Conservation (phyloP, 2,329 filamentous ascomycete genomes). For the Ambrosiella cleistominuta region DNA sequence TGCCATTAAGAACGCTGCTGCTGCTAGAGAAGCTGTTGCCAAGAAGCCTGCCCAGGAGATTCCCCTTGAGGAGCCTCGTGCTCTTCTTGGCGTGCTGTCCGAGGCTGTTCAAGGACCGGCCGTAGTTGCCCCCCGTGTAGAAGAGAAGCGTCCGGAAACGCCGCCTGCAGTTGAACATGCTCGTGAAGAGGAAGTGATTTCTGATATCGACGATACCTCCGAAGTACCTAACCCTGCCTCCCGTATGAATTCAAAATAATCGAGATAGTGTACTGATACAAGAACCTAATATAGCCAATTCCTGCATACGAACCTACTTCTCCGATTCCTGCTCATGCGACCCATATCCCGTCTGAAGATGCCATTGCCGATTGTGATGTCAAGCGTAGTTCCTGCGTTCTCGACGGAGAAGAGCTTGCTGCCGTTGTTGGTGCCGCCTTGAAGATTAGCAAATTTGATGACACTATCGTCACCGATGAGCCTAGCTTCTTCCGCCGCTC, state of each 20-base stretch:
- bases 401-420: constrained; percentile 6
- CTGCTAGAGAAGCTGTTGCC: background rate
- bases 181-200: constrained; percentile 8
- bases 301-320: constrained; percentile 10
- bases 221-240: constrained; percentile 4
- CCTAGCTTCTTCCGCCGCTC: constrained; percentile 6
- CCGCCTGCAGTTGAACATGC: background rate
- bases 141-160: background rate
- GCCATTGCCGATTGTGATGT: background rate
- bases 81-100: background rate
- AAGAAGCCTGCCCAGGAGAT: background rate
- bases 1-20: background rate
- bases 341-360: constrained; percentile 16
- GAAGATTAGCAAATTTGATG: constrained; percentile 3
- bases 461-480: constrained; percentile 1
- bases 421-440: constrained; percentile 7
- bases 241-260: background rate
- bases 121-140: background rate
- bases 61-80: background rate
- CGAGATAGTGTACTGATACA: constrained; percentile 8
- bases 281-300: constrained; percentile 7
- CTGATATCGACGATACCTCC: constrained; percentile 11
- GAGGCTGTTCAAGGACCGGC: background rate
- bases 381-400: background rate
- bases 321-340: constrained; percentile 14